Percentiles rank a stretch among this genome's conserved stretches.
phyloP scores from a whole-genome alignment of 2,329 filamentous ascomycete species.

The Hypoxylon sp. region DNA sequence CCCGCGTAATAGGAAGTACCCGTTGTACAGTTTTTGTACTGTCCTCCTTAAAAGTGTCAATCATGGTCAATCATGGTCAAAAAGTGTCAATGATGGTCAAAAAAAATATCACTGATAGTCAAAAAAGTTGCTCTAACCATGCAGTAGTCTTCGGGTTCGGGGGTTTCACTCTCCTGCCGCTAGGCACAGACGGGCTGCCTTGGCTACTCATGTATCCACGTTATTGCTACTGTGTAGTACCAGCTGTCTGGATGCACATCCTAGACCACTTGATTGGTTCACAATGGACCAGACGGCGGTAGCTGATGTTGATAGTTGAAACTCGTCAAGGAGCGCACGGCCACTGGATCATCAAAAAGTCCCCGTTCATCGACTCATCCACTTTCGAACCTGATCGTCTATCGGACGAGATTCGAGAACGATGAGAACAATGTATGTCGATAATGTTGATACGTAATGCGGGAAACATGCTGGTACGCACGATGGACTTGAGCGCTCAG shows the following conservation, averaged over 20 bases:
- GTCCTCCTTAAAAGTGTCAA: not conserved
- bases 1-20: slow-evolving; percentile 1
- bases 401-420: slow-evolving; percentile 41
- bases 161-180: slow-evolving; percentile 34
- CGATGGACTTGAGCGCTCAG: slow-evolving; percentile 23
- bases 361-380: slow-evolving; percentile 38
- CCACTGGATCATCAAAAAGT: slow-evolving; percentile 34
- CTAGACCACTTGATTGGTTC: slow-evolving; percentile 29
- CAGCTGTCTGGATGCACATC: slow-evolving; percentile 19
- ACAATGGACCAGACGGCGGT: slow-evolving; percentile 39
- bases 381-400: slow-evolving; percentile 18
- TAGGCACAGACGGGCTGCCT: slow-evolving; percentile 10
- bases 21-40: slow-evolving; percentile 6
- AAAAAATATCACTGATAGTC: too few species aligned
- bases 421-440: slow-evolving; percentile 29
- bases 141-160: slow-evolving; percentile 22
- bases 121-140: slow-evolving; percentile 11
- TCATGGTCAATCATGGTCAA: not conserved
- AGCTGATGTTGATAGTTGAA: slow-evolving; percentile 45
- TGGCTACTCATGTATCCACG: not conserved
- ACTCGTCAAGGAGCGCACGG: slow-evolving; percentile 44
- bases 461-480: slow-evolving; percentile 17
- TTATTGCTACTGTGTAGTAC: slow-evolving; percentile 34
- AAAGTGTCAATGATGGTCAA: not conserved
- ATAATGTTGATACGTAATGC: slow-evolving; percentile 29